A percentile compares a stretch with the other conserved stretches of the same genome.
Conservation (phyloP, 2,329 filamentous ascomycete species). For the Plectosphaerella plurivora region DNA sequence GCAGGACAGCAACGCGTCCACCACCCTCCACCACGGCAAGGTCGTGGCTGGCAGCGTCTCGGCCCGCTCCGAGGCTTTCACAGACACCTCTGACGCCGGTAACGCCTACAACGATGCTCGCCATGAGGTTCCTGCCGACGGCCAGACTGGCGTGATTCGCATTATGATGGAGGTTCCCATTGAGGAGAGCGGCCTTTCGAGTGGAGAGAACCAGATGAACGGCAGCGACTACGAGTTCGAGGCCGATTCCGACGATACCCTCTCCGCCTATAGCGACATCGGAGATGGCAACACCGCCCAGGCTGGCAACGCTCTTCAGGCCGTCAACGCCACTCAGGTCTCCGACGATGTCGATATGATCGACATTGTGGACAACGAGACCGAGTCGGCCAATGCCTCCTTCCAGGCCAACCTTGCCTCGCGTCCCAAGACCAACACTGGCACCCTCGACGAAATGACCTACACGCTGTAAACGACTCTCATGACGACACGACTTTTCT, state of each 20-base stretch:
- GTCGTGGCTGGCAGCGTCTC: constrained; percentile 29
- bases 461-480: not conserved
- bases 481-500: too few relatives aligned
- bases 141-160: constrained; percentile 14
- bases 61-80: constrained; percentile 30
- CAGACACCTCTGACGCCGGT: constrained; percentile 22
- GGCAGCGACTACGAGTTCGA: not conserved
- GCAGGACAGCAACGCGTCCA: constrained; percentile 32
- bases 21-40: constrained; percentile 21
- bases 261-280: not conserved
- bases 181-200: constrained; percentile 8
- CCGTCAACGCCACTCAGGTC: not conserved
- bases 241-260: not conserved
- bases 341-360: constrained; percentile 12
- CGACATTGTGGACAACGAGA: constrained; percentile 12
- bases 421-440: not conserved
- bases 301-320: not conserved
- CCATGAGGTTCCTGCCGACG: constrained; percentile 24
- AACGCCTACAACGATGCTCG: constrained; percentile 31
- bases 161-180: constrained; percentile 4
- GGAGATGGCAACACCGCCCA: too few relatives aligned
- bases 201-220: not conserved
- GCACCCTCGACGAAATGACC: not conserved
- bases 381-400: not conserved
- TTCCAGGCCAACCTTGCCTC: too few relatives aligned